phyloP scores from a whole-genome alignment of 1,284 basidiomycete genomes.

The Schizophyllum commune region DNA sequence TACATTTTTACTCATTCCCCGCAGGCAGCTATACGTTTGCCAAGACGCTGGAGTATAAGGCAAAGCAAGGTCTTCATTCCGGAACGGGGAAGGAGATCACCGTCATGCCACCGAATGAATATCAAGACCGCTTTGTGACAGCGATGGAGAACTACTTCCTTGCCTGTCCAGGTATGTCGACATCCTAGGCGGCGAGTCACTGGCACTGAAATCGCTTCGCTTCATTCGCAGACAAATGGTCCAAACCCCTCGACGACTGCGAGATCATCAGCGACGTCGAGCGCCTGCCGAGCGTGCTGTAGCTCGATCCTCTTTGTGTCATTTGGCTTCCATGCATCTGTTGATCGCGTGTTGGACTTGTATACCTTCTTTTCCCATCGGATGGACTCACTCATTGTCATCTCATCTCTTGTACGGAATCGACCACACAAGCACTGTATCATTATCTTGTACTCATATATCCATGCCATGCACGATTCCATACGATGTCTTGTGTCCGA shows the following conservation, averaged over 20 bases:
- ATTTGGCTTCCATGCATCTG: neutral
- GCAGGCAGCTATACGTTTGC: slow-evolving; percentile 68
- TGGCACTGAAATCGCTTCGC: neutral
- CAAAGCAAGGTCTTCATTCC: slow-evolving; percentile 59
- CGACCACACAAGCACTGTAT: too few relatives aligned
- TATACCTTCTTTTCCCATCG: slow-evolving; percentile 1
- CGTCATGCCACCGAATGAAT: slow-evolving; percentile 63
- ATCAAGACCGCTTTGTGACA: slow-evolving; percentile 60
- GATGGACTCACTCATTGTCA: neutral
- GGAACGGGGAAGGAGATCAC: slow-evolving; percentile 53
- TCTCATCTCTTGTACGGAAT: too few relatives aligned
- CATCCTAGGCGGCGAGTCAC: neutral
- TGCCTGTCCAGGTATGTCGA: slow-evolving; percentile 53
- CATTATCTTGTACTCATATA: too few relatives aligned
- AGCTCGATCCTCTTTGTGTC: neutral
- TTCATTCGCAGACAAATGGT: slow-evolving; percentile 36
- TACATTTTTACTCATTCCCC: neutral
- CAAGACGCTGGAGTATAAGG: slow-evolving; percentile 72
- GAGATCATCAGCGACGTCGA: slow-evolving; percentile 27
- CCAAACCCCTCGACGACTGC: slow-evolving; percentile 30
- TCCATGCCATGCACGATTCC: too few relatives aligned
- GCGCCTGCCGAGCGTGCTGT: slow-evolving; percentile 32
- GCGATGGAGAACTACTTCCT: slow-evolving; percentile 65
- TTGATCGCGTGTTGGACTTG: too few relatives aligned
- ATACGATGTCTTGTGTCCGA: too few relatives aligned